phyloP scores from a whole-genome alignment of 495 filamentous ascomycete genomes.

The Penicillium egyptiacum region DNA sequence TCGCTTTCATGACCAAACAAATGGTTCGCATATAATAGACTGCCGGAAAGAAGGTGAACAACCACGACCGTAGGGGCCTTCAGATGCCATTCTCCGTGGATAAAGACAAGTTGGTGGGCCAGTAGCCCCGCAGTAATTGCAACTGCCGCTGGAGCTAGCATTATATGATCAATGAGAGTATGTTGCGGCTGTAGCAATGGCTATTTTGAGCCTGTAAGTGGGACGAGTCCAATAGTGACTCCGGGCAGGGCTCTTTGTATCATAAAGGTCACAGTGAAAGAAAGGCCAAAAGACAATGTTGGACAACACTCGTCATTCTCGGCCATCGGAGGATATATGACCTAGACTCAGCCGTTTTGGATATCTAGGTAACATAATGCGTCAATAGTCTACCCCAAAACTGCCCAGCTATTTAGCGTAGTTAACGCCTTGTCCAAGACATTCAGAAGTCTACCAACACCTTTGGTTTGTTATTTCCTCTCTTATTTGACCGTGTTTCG shows the following conservation, averaged over 20 bases:
- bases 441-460: not conserved
- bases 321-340: constrained; percentile 6
- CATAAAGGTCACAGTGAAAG: not conserved
- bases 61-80: constrained; percentile 9
- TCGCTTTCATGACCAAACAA: not conserved
- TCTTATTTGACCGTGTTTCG: not conserved
- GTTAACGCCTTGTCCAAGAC: not conserved
- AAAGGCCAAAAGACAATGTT: not conserved
- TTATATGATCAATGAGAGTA: not conserved
- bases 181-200: too few relatives aligned
- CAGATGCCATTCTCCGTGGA: constrained; percentile 24
- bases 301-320: not conserved
- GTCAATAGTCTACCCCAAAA: not conserved
- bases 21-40: not conserved
- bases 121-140: constrained; percentile 16
- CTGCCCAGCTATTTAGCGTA: not conserved
- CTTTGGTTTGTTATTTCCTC: not conserved
- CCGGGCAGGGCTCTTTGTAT: not conserved
- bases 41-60: not conserved
- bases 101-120: constrained; percentile 18
- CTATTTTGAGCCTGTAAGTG: not conserved
- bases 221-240: not conserved
- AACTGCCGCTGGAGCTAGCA: not conserved
- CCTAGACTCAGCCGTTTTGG: not conserved
- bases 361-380: not conserved